Base-by-base conservation (phyloP, 345 rosid species). In the Melaleuca quinquenervia region DNA sequence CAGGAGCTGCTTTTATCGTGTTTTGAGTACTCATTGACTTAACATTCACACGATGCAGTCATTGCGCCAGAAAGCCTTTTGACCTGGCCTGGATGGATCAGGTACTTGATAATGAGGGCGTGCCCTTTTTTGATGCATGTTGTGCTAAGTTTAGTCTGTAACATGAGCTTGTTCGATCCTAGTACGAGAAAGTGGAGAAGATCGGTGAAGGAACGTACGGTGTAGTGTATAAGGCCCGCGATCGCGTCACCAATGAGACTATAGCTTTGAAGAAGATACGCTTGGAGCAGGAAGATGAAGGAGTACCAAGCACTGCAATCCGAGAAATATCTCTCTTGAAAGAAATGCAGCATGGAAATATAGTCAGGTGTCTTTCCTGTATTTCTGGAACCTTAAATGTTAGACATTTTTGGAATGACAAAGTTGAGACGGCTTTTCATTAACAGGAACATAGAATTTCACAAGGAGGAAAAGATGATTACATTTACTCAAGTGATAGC, bases 131-230 rank as follows among this genome's bases (percentile, higher is more conserved):
- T 41, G 12, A 15, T 60, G 18, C 53, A 82, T 85, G 50, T 74
- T 74, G 52, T 20, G 22, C 8, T 82, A 15, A 29, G 83, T 8
- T 60, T 24, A 70, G 80, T 70, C 54, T 52, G 51, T 86, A 75
- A 62, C n/a, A 22, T 55, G 21, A 29, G 82, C 76, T 80, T 56
- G 64, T 9, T 82, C 32, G 8, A 50, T 85, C 64, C 85, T 90
- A 97, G 99, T 97, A 96, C 75, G 99, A 96, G 96, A 97, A 97
- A 89, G 99, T 97, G 78, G 99, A 95, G 93, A 97, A 97, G 93
- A 97, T 97, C 52, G 99, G 99, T 84, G 99, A 97, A 90, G 99
- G 99, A 84, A 97, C 99, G 8, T 97, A 97, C 84, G 99, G 99
- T 44, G 99, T 97, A 78, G 99, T 97, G 64, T 97, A 97, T 86